Evolutionary conservation across 1,284 basidiomycete species (phyloP).

Genomic region (Austropuccinia psidii): DNA sequence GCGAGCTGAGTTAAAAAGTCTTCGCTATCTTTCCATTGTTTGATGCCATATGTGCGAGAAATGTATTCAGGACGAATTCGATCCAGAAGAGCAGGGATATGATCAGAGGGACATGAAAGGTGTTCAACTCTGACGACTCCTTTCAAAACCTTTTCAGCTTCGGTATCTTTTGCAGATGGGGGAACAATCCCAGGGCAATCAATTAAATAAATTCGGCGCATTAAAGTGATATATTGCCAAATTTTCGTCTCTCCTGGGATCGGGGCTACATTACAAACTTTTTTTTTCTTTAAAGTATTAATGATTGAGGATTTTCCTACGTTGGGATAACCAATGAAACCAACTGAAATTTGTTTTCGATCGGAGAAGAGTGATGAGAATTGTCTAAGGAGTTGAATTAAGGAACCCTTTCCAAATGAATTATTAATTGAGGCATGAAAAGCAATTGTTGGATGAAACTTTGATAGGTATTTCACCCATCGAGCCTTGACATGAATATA

Average conservation of each 20-base stretch:
- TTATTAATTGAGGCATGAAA: conserved; percentile 99
- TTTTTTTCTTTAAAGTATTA: conserved; percentile 97
- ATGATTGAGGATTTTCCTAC: conserved; percentile 96
- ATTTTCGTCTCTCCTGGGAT: conserved; percentile 98
- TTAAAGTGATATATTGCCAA: conserved; percentile 99
- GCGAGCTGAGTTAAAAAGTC: conserved; percentile 78
- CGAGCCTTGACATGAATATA: conserved; percentile 58
- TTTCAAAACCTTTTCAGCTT: conserved; percentile 89
- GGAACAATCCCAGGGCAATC: conserved; percentile 99
- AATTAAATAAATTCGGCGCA: conserved; percentile 93
- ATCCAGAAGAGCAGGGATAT: conserved; percentile 77
- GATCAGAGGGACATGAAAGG: conserved; percentile 83
- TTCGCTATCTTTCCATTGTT: conserved; percentile 54
- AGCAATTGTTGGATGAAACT: conserved; percentile 88
- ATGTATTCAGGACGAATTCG: conserved; percentile 90
- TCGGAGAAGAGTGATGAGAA: conserved; percentile 95
- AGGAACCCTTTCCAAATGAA: conserved; percentile 95
- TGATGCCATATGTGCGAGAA: conserved; percentile 74
- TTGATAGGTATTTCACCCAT: conserved; percentile 91
- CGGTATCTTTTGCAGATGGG: conserved; percentile 76
- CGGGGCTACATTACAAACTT: conserved; percentile 94
- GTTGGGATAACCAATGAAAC: conserved; percentile 96
- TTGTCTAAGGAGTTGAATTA: conserved; percentile 93
- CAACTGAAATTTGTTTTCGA: conserved; percentile 98
- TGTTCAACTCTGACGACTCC: conserved; percentile 96